Percentiles rank a stretch among this genome's conserved stretches.
phyloP scores from a whole-genome alignment of 2,329 filamentous ascomycete genomes.

The Ophiostoma angusticollis region DNA sequence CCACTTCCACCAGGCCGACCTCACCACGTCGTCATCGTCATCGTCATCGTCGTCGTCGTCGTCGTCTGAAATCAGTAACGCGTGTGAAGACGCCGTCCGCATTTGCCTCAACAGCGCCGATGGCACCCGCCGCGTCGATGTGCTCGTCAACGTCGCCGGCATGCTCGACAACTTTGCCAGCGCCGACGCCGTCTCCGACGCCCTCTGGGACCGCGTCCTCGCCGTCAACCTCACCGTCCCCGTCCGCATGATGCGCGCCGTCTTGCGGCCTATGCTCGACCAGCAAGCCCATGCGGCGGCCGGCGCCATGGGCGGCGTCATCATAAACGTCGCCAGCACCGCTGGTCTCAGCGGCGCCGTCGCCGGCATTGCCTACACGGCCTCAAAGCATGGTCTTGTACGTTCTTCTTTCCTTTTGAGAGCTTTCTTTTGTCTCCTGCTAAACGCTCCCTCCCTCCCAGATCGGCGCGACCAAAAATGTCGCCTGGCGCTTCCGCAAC shows the following conservation, averaged over 20 bases:
- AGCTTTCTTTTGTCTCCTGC: background rate
- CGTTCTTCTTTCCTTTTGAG: constrained; percentile 10
- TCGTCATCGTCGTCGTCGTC: no score
- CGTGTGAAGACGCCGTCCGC: constrained; percentile 22
- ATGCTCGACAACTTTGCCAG: constrained; percentile 33
- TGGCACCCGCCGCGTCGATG: constrained; percentile 29
- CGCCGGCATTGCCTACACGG: constrained; percentile 22
- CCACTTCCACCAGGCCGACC: constrained; percentile 23
- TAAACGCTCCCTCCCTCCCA: no score
- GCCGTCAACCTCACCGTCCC: constrained; percentile 38
- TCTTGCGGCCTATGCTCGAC: constrained; percentile 29
- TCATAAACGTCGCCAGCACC: constrained; percentile 35
- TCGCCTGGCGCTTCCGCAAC: constrained; percentile 31
- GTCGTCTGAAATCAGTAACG: no score
- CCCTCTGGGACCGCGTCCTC: constrained; percentile 13
- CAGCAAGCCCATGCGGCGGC: constrained; percentile 18
- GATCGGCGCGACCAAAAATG: constrained; percentile 33
- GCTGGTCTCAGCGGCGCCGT: constrained; percentile 28
- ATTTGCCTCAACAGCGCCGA: constrained; percentile 20
- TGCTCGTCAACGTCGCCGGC: constrained; percentile 43
- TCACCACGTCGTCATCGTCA: constrained; percentile 17
- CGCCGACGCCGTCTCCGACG: constrained; percentile 25
- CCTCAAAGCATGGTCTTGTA: constrained; percentile 26
- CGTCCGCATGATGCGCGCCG: constrained; percentile 36
- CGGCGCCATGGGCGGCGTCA: constrained; percentile 24